Evolutionary conservation across 164 flowering plant genomes (phyloP), one percentile per base, ranked within the genome.

Genomic region (Nelumbo lutea): DNA sequence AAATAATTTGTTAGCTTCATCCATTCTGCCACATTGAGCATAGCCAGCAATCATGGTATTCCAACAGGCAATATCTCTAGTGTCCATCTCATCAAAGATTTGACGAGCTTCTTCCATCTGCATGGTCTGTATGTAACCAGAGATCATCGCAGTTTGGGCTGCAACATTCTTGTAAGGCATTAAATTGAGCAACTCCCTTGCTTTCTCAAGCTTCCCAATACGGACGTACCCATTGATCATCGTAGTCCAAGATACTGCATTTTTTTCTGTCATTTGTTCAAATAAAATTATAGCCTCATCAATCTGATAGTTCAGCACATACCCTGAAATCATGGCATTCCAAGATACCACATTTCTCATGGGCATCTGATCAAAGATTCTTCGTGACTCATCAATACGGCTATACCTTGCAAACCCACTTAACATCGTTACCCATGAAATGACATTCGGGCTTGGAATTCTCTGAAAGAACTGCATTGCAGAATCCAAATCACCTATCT

Each of bases 191-290:
- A 51, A 51, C 2, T 51, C 55, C 10, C 55, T 51, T 51, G 55
- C 55, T 51, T 51, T 13, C 7, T 51, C 10, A 51, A 51, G 55
- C 55, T 51, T 51, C 9, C 55, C 55, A 51, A 51, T 51, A 9
- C 55, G 55, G 10, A 51, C 55, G 10, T 51, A 51, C 55, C 55
- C 60, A 57, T 57, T 57, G 41, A 57, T 57, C 60, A 57, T 57
- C 8, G 60, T 57, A 14, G 60, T 57, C 60, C 60, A 57, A 3
- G 60, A 57, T 9, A 57, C 60, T n/a, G 58, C 8, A 55, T 55
- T 47, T 8, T 8, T 47, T 8, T 47, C 50, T 47, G 50, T 5
- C 50, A 47, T 5, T 10, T 51, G 11, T 51, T 7, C 10, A 10
- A 51, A 51, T 7, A 51, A 7, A 9, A 9, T 51, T 2, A 51